phyloP scores from a whole-genome alignment of 1,139 yeast species.

The Pichia terricola region DNA sequence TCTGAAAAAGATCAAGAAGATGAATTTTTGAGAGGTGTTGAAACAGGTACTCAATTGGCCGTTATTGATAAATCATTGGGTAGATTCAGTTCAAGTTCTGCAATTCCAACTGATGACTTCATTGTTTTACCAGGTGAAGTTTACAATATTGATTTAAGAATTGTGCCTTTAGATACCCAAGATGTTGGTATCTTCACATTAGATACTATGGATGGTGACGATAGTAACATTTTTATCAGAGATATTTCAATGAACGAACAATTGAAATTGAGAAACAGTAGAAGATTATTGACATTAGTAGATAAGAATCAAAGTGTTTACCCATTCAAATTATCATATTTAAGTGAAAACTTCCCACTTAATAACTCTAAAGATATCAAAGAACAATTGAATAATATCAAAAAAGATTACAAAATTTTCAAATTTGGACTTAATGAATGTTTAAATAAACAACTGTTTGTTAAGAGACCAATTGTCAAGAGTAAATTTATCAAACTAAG shows the following conservation, averaged over 20 bases:
- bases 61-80: slow-evolving; percentile 24
- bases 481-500: slow-evolving; percentile 66
- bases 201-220: slow-evolving; percentile 52
- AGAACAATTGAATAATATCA: slow-evolving; percentile 34
- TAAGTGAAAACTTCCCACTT: slow-evolving; percentile 52
- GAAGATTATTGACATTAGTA: slow-evolving; percentile 59
- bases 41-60: slow-evolving; percentile 31
- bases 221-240: slow-evolving; percentile 66
- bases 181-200: slow-evolving; percentile 60
- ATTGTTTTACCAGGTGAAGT: slow-evolving; percentile 73
- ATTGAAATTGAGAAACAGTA: slow-evolving; percentile 65
- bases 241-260: slow-evolving; percentile 73
- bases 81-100: slow-evolving; percentile 23
- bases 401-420: slow-evolving; percentile 45
- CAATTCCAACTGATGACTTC: slow-evolving; percentile 72
- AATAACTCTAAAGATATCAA: slow-evolving; percentile 23
- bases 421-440: slow-evolving; percentile 79
- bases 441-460: slow-evolving; percentile 69
- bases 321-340: slow-evolving; percentile 77
- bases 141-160: slow-evolving; percentile 70
- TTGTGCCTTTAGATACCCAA: slow-evolving; percentile 49
- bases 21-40: slow-evolving; percentile 31
- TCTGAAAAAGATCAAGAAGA: slow-evolving; percentile 73
- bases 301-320: slow-evolving; percentile 74
- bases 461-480: slow-evolving; percentile 61